Percentiles rank a stretch among this genome's conserved stretches.
phyloP scores from a whole-genome alignment of 148 eudicot genomes.

The Linanthus parryae region DNA sequence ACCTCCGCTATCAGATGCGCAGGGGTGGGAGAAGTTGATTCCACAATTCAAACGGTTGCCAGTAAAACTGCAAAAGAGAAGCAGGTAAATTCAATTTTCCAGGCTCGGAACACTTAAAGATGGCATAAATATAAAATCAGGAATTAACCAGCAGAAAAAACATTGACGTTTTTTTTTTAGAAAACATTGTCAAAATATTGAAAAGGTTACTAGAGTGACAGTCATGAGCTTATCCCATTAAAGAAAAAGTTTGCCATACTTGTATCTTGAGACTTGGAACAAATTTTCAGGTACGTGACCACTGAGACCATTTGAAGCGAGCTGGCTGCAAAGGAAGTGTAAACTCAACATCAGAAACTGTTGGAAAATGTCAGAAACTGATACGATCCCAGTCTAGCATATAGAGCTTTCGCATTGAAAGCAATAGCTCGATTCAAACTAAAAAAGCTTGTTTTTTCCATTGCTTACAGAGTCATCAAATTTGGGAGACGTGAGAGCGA shows the following conservation, averaged over 20 bases:
- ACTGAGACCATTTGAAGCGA: slow-evolving; percentile 64
- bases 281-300: slow-evolving; percentile 66
- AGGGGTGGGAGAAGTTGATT: slow-evolving; percentile 30
- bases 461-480: slow-evolving; percentile 72
- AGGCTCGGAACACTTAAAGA: too few relatives aligned
- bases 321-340: slow-evolving; percentile 57
- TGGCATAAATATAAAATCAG: too few relatives aligned
- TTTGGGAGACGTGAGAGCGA: slow-evolving; percentile 58
- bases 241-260: slow-evolving; percentile 41
- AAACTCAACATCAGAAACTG: slow-evolving; percentile 9
- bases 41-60: slow-evolving; percentile 80
- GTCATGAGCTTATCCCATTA: background rate
- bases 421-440: background rate
- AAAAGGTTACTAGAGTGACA: background rate
- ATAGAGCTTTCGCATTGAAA: too few relatives aligned
- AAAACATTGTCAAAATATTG: too few relatives aligned
- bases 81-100: too few relatives aligned
- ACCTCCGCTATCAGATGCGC: slow-evolving; percentile 51
- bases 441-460: background rate
- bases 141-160: too few relatives aligned
- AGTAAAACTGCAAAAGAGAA: slow-evolving; percentile 65
- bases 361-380: too few relatives aligned
- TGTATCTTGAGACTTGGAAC: slow-evolving; percentile 57
- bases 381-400: too few relatives aligned
- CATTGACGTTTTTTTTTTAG: too few relatives aligned